Conservation (phyloP, 2,329 filamentous ascomycete species). For the Dothistroma septosporum region DNA sequence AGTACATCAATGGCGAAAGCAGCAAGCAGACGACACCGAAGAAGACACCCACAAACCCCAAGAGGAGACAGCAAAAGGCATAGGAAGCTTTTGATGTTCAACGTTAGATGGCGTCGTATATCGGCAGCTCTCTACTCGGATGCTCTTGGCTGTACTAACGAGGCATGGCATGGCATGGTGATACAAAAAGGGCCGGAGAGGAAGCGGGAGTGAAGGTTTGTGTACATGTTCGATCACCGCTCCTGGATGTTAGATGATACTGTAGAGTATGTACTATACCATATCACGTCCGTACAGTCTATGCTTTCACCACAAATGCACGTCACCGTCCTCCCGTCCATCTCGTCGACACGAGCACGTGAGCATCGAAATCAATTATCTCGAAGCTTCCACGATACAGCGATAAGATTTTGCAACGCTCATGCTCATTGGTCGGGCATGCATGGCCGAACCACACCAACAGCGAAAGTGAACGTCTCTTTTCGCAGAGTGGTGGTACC, state of each 20-base stretch:
- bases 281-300: not conserved
- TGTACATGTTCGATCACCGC: constrained; percentile 6
- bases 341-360: not conserved
- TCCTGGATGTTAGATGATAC: constrained; percentile 1
- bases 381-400: not conserved
- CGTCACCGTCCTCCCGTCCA: not conserved
- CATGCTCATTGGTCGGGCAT: not conserved
- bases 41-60: constrained; percentile 48
- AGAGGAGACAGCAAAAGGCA: constrained; percentile 31
- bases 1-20: constrained; percentile 79
- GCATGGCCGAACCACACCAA: not conserved
- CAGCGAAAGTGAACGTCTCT: not conserved
- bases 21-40: constrained; percentile 38
- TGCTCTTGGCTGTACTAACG: not conserved
- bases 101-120: not conserved
- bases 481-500: not conserved
- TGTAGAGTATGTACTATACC: constrained; percentile 3
- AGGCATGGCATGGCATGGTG: not conserved
- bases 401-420: not conserved
- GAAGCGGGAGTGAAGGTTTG: not conserved
- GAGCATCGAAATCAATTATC: not conserved
- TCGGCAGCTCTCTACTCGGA: not conserved
- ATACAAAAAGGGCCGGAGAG: not conserved
- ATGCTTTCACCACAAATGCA: not conserved
- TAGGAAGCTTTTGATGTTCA: constrained; percentile 2